Evolutionary conservation across 345 rosid species (phyloP).

Genomic region (Salix caprea): DNA sequence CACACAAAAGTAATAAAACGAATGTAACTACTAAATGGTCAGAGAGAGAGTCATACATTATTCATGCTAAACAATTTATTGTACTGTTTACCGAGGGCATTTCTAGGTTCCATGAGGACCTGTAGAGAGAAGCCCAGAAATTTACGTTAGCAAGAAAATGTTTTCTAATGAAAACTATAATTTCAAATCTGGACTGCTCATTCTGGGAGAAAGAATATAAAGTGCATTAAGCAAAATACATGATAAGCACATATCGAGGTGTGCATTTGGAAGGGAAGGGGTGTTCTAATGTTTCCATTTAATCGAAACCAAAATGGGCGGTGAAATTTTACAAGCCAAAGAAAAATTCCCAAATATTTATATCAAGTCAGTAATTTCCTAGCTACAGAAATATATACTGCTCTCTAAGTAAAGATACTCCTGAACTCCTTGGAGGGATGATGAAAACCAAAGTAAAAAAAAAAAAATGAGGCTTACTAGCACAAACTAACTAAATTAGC

Average conservation of each 20-base stretch:
- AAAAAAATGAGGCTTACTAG: not conserved
- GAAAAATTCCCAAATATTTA: not conserved
- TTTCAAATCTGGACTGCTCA: not conserved
- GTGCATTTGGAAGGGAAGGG: not conserved
- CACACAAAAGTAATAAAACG: not conserved
- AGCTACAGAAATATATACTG: not conserved
- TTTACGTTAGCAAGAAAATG: not conserved
- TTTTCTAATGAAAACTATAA: not conserved
- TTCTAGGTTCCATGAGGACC: constrained; percentile 88
- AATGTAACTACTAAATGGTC: not conserved
- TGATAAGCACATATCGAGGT: not conserved
- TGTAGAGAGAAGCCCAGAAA: constrained; percentile 20
- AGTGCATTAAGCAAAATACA: not conserved
- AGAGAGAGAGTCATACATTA: constrained; percentile 40
- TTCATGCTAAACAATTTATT: constrained; percentile 91
- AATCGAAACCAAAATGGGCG: no score
- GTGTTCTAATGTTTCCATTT: no score
- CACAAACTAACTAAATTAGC: not conserved
- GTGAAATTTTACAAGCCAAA: no score
- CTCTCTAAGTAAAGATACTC: not conserved
- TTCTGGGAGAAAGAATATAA: not conserved
- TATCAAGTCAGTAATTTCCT: not conserved
- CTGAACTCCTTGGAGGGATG: not conserved
- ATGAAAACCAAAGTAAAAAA: not conserved
- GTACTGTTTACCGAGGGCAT: constrained; percentile 92